Evolutionary conservation across 2,329 filamentous ascomycete genomes (phyloP).

Genomic region (Talaromyces funiculosus): DNA sequence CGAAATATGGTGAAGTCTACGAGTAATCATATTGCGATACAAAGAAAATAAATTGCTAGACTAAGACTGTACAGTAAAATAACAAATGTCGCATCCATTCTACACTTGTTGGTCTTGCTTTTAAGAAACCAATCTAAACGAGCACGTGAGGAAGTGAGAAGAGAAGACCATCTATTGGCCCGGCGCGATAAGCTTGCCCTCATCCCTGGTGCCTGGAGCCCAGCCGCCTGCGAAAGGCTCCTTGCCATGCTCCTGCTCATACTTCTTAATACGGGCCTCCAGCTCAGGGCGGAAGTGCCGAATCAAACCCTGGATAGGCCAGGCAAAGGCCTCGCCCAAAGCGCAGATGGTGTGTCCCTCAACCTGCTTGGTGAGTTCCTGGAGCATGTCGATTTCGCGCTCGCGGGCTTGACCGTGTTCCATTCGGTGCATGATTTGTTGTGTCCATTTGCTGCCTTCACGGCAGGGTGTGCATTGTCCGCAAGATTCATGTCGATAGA

Average conservation of each 20-base stretch:
- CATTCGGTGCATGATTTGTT: conserved; percentile 97
- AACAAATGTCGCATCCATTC: conserved; percentile 11
- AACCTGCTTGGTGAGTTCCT: conserved; percentile 98
- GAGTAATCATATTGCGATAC: background rate
- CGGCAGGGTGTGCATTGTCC: conserved; percentile 99
- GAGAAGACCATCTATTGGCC: conserved; percentile 64
- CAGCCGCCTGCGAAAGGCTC: conserved; percentile 79
- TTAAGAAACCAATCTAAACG: conserved; percentile 3
- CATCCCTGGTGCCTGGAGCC: conserved; percentile 65
- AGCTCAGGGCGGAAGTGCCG: conserved; percentile 96
- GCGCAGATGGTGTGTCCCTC: conserved; percentile 99
- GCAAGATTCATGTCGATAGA: conserved; percentile 98
- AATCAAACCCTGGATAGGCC: conserved; percentile 97
- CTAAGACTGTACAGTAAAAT: conserved; percentile 14
- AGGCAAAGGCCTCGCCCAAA: conserved; percentile 94
- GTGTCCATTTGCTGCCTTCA: conserved; percentile 97
- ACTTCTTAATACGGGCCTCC: conserved; percentile 82
- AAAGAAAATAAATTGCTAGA: conserved; percentile 13
- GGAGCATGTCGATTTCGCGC: conserved; percentile 98
- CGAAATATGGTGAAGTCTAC: too few species aligned
- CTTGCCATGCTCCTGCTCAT: conserved; percentile 61
- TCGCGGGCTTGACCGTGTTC: conserved; percentile 82
- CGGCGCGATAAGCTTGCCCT: conserved; percentile 80
- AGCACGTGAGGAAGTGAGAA: background rate
- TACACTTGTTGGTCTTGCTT: conserved; percentile 9